phyloP scores from a whole-genome alignment of 768 basidiomycete genomes.

The Termitomyces sp. region DNA sequence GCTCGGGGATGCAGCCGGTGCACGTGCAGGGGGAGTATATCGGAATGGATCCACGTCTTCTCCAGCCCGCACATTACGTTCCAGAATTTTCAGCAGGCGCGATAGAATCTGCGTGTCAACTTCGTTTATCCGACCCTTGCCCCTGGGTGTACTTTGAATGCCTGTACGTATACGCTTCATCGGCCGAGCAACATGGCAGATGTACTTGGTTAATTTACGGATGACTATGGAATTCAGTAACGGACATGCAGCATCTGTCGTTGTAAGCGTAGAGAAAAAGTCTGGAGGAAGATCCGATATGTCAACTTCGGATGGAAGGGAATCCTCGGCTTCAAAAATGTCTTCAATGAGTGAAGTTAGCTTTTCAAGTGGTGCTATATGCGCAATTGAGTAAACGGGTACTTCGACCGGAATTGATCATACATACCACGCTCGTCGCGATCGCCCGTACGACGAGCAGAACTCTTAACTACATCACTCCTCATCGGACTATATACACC shows the following conservation, averaged over 20 bases:
- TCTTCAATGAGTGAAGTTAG: slow-evolving; percentile 74
- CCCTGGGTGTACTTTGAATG: slow-evolving; percentile 37
- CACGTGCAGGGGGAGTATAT: slow-evolving; percentile 16
- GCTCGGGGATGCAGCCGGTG: slow-evolving; percentile 35
- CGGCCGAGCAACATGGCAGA: slow-evolving; percentile 62
- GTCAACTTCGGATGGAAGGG: slow-evolving; percentile 51
- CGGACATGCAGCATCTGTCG: slow-evolving; percentile 48
- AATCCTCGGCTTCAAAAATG: slow-evolving; percentile 78
- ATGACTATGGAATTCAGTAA: slow-evolving; percentile 53
- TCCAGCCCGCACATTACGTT: slow-evolving; percentile 69
- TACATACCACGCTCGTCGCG: slow-evolving; percentile 67
- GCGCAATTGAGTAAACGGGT: neutral
- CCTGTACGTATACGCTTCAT: slow-evolving; percentile 56
- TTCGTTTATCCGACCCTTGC: slow-evolving; percentile 56
- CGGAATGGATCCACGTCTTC: slow-evolving; percentile 74
- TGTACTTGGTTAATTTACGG: slow-evolving; percentile 63
- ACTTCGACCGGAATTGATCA: neutral
- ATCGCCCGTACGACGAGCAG: slow-evolving; percentile 60
- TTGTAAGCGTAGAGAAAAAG: slow-evolving; percentile 59
- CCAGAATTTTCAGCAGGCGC: slow-evolving; percentile 70
- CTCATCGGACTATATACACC: slow-evolving; percentile 22
- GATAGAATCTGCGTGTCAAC: slow-evolving; percentile 59
- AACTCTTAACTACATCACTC: slow-evolving; percentile 36
- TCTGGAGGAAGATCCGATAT: slow-evolving; percentile 46
- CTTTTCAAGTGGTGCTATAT: slow-evolving; percentile 65